Evolutionary conservation across 208 protist genomes (phyloP).

Genomic region (Leishmania gerbilli): DNA sequence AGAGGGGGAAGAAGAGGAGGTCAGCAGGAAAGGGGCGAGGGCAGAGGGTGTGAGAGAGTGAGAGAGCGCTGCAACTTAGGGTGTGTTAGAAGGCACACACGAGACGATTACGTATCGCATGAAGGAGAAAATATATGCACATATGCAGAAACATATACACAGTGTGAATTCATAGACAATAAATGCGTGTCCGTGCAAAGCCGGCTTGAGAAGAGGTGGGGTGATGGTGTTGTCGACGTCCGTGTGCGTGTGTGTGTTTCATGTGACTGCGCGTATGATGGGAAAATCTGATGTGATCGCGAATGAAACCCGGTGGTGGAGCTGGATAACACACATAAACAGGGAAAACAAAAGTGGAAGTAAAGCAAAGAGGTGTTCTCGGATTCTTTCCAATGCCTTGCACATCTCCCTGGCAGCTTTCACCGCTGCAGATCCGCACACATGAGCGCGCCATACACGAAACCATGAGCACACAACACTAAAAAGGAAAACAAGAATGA

Average conservation of each 20-base stretch:
- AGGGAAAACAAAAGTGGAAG: neutral
- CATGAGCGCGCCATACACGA: neutral
- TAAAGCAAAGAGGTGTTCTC: neutral
- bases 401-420: neutral
- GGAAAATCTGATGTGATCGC: neutral
- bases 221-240: neutral
- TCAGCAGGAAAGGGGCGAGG: neutral
- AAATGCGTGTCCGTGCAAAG: neutral
- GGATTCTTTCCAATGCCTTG: neutral
- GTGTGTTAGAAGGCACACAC: neutral
- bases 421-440: conserved; percentile 6
- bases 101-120: neutral
- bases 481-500: conserved; percentile 12
- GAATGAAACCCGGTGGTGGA: neutral
- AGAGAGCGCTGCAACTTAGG: neutral
- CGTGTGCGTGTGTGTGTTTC: neutral
- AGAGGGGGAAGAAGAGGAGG: too few species aligned
- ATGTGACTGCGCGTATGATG: neutral
- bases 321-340: neutral
- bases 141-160: neutral
- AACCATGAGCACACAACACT: neutral
- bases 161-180: neutral
- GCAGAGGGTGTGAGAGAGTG: neutral
- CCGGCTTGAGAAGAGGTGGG: neutral
- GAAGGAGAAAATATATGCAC: neutral